These are phyloP conservation scores for Cinnamomum micranthum DNA, from an alignment of 164 flowering plant genomes.

Conservation along the genomic window DNA sequence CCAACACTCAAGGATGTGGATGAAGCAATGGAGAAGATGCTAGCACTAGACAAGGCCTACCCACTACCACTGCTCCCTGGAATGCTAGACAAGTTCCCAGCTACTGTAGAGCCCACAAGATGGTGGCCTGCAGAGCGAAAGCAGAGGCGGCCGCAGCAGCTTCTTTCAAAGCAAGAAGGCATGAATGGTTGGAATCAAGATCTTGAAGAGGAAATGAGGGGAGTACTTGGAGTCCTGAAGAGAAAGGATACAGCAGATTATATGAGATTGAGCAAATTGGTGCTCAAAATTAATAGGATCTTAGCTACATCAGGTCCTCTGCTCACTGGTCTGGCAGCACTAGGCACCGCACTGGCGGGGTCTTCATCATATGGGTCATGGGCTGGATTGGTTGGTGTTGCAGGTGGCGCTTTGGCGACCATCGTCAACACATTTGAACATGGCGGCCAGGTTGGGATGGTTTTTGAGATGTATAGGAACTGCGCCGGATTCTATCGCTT, in stretches of 20 bases:
- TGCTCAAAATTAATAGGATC: conserved; percentile 40
- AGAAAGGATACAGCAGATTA: conserved; percentile 46
- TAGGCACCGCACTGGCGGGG: conserved; percentile 38
- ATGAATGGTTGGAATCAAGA: conserved; percentile 41
- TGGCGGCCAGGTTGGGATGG: conserved; percentile 66
- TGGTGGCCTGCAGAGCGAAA: conserved; percentile 29
- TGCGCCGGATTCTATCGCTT: conserved; percentile 32
- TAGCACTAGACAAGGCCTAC: conserved; percentile 48
- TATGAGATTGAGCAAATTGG: conserved; percentile 33
- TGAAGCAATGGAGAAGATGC: conserved; percentile 33
- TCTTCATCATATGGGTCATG: conserved; percentile 12
- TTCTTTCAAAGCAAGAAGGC: too few relatives aligned
- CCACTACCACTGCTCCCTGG: conserved; percentile 44
- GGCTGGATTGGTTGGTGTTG: conserved; percentile 23
- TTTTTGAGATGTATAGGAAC: conserved; percentile 47
- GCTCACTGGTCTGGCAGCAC: conserved; percentile 45
- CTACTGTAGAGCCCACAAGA: conserved; percentile 34
- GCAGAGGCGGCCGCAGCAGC: neutral
- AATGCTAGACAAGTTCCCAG: conserved; percentile 53
- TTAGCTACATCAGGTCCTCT: conserved; percentile 49
- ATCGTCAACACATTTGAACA: conserved; percentile 48
- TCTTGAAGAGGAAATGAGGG: conserved; percentile 52
- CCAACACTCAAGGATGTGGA: conserved; percentile 36
- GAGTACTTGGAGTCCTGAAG: conserved; percentile 34
- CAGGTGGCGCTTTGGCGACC: conserved; percentile 44